Evolutionary conservation across 164 flowering plant species (phyloP), one percentile per base, ranked within the genome.

Genomic region (Saururus chinensis): DNA sequence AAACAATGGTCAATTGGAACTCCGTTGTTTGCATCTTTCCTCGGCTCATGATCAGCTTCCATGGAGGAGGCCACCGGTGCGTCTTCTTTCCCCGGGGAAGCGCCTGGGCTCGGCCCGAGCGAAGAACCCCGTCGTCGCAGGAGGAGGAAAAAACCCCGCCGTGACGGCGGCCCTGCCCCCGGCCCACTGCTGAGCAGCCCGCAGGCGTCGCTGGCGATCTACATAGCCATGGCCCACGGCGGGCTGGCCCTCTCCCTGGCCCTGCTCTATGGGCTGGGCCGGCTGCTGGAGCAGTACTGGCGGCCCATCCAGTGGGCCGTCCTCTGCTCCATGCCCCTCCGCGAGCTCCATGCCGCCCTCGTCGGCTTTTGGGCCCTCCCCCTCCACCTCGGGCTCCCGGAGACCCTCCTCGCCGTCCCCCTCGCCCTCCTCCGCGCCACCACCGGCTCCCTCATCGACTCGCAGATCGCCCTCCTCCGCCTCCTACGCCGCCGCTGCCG

Each of bases 201-300:
- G 2, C 86, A 90, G 80, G 86, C 84, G 35, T 76, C 86, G 17
- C 85, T 90, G 24, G 97, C 99, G 13, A 67, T 93, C 17, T 93
- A 81, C 82, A 88, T 93, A 64, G 92, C 99, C 73, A 86, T 90
- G 97, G 99, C 99, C 49, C 99, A 93, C 67, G 95, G 91, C 20
- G 88, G 92, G 48, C 73, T 93, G 1, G 82, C 84, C 8, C 77
- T 90, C 59, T 40, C 87, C 21, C 77, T 85, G 9, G 73, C 84
- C 60, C 60, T 81, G 25, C 73, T 90, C 19, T 93, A 74, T 59
- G 85, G 76, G 20, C 79, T 88, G 12, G 73, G 63, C 64, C 85
- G 80, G 68, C 73, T 93, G 19, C 76, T 90, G 1, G 88, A 90
- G 65, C 84, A 73, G 22, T 90, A 85, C 61, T 72, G 90, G 20